Evolutionary conservation across 495 filamentous ascomycete species (phyloP).

Genomic region (Neurospora pannonica): DNA sequence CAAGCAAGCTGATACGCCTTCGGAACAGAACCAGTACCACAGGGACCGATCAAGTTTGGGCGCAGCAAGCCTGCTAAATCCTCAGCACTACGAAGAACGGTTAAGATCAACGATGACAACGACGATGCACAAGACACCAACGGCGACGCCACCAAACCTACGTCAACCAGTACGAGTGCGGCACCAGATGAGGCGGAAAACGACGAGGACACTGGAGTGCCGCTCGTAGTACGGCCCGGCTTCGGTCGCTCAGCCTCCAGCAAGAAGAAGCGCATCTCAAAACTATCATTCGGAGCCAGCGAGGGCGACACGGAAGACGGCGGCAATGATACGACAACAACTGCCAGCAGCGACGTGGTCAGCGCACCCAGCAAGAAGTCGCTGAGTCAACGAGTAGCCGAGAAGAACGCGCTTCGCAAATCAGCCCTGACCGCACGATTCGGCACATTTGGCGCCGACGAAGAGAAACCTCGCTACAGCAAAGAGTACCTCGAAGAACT

Average conservation of each 20-base stretch:
- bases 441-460: conserved; percentile 43
- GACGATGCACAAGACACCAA: conserved; percentile 3
- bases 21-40: conserved; percentile 19
- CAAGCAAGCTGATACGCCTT: conserved; percentile 28
- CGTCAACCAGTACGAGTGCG: conserved; percentile 1
- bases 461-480: conserved; percentile 70
- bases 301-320: conserved; percentile 47
- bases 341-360: conserved; percentile 39
- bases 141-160: not conserved
- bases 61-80: conserved; percentile 40
- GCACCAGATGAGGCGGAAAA: conserved; percentile 25
- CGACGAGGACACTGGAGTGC: conserved; percentile 26
- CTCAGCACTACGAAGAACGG: conserved; percentile 40
- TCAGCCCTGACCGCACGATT: conserved; percentile 47
- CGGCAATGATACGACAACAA: conserved; percentile 13
- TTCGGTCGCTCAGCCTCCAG: conserved; percentile 28
- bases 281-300: conserved; percentile 67
- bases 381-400: conserved; percentile 59
- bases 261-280: conserved; percentile 54
- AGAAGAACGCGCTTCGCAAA: conserved; percentile 56
- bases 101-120: conserved; percentile 30
- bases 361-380: conserved; percentile 58
- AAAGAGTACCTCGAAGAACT: conserved; percentile 80
- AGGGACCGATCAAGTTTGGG: conserved; percentile 32
- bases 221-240: conserved; percentile 28